Percentiles rank a stretch among this genome's conserved stretches.
Evolutionary conservation across 805 yeast species (phyloP).

Genomic region (Cyberlindnera mrakii): DNA sequence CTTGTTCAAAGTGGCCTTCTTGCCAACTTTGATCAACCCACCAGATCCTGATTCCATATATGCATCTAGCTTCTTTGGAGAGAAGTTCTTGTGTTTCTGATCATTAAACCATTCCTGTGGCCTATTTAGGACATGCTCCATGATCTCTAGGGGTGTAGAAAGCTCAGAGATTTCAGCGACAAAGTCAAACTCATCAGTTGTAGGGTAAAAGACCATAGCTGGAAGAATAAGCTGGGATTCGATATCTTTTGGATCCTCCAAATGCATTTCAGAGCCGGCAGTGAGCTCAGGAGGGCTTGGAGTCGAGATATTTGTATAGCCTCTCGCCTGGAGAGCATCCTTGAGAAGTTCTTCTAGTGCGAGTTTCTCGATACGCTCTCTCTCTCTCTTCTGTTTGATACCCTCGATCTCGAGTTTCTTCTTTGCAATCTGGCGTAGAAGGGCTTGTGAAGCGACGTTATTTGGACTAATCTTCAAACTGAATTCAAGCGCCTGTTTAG

Average conservation of each 20-base stretch:
- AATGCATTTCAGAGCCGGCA: slow-evolving; percentile 43
- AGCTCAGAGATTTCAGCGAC: slow-evolving; percentile 71
- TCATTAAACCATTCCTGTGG: slow-evolving; percentile 62
- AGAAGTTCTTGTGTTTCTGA: slow-evolving; percentile 56
- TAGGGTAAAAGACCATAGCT: slow-evolving; percentile 74
- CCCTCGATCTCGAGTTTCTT: slow-evolving; percentile 29
- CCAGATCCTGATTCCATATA: slow-evolving; percentile 80
- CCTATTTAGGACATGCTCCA: slow-evolving; percentile 55
- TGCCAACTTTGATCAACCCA: slow-evolving; percentile 82
- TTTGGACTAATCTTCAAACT: slow-evolving; percentile 57
- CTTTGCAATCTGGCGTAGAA: slow-evolving; percentile 36
- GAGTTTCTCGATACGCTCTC: slow-evolving; percentile 32
- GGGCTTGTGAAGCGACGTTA: slow-evolving; percentile 47
- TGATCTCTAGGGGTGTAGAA: slow-evolving; percentile 55
- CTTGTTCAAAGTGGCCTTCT: slow-evolving; percentile 58
- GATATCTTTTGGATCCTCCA: slow-evolving; percentile 61
- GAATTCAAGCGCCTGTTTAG: slow-evolving; percentile 56
- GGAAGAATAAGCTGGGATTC: slow-evolving; percentile 83
- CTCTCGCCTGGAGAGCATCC: slow-evolving; percentile 58
- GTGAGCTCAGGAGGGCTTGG: slow-evolving; percentile 51
- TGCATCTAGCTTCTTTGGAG: slow-evolving; percentile 53
- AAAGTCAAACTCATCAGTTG: slow-evolving; percentile 78
- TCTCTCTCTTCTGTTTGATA: slow-evolving; percentile 27
- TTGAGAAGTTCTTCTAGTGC: slow-evolving; percentile 38
- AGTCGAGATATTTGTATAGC: slow-evolving; percentile 43